Base-by-base conservation (phyloP, 805 yeast genomes). In the Candida patagonica region DNA sequence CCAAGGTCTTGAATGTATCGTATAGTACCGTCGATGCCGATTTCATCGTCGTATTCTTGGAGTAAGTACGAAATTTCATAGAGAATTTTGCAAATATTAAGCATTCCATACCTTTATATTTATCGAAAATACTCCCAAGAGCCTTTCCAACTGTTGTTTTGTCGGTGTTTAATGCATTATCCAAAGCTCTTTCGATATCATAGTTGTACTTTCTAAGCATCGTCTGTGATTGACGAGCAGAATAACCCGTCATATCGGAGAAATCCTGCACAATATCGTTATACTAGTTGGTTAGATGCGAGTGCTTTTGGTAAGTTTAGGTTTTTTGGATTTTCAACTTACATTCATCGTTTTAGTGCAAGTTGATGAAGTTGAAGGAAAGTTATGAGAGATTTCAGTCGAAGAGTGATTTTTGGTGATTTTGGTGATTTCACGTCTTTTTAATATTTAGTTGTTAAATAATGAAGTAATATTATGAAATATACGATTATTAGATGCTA, bases 1-100 rank as follows among this genome's bases (percentile, higher is more conserved):
- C 73, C 77, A 35, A 89, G 60, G 50, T 80, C 95, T 12, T 66
- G 67, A 17, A 89, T 62, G 50, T 78, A 84, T 29, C 54, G 48
- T 7, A 88, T 57, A 0, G 96, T 80, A 0, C 95, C 96, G 42
- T 85, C 92, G 7, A 83, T 67, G 20, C 78, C 89, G 27, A 87
- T 83, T 9, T 62, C 57, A 1, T 55, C 59, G 10, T 54, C 55
- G 9, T 53, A 46, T 3, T 51, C 45, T 43, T n/a, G 19, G 27
- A 13, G n/a, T n/a, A 9, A 2, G 25, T 22, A 5, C 12, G 29
- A 5, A 26, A 12, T n/a, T n/a, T n/a, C 25, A 17, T 13, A 5
- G 13, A 24, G 8, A 16, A 19, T 9, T 10, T 26, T 24, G n/a
- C 13, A n/a, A n/a, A 30, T 4, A 30, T 5, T 4, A 4, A 4